Base-by-base conservation (phyloP, 352 stramenopile species). In the Phytophthora fragariae region DNA sequence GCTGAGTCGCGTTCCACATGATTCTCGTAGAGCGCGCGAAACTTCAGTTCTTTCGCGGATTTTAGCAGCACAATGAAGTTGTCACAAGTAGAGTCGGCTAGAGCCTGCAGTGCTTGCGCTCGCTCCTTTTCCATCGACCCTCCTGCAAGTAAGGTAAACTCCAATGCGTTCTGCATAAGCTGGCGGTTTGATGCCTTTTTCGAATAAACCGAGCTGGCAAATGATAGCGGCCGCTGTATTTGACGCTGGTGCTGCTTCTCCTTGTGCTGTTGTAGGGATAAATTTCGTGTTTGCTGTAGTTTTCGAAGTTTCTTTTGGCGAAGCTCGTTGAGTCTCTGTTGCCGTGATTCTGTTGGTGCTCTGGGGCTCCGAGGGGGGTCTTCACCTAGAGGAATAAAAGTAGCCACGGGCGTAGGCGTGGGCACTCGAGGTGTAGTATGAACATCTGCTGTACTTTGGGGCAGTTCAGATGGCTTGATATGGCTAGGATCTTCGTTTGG, bases 11-110 rank as follows among this genome's bases (percentile, higher is more conserved):
- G 69, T 21, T 90, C 84, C 0, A 83, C 70, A n/a, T 85, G 77
- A 39, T 83, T 84, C 59, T 91, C 85, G 70, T 94, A 95, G 24
- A 95, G 52, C 9, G 79, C 89, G 27, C 88, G 84, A 41, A 94
- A 94, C 66, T 93, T 84, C 24, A 94, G 70, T 37, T 94, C 88
- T 47, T 84, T 90, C 9, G 86, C 65, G 37, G 80, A 92, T 62
- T 93, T 93, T 12, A 96, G 76, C 19, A 93, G 62, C 24, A 96
- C 85, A 46, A 94, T 72, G 52, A 93, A 94, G 65, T 92, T 94
- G 33, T 93, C 85, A 24, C 80, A 83, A 0, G 64, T 39, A 8
- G 87, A 92, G 50, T 83, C 61, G 1, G 66, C 55, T 3, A 96
- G 50, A 1, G 81, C 80, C 19, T 80, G 56, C 5, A 93, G 49